These are phyloP conservation scores for Euphorbia pulcherrima DNA, from an alignment of 345 rosid genomes.

Conservation along the genomic window DNA sequence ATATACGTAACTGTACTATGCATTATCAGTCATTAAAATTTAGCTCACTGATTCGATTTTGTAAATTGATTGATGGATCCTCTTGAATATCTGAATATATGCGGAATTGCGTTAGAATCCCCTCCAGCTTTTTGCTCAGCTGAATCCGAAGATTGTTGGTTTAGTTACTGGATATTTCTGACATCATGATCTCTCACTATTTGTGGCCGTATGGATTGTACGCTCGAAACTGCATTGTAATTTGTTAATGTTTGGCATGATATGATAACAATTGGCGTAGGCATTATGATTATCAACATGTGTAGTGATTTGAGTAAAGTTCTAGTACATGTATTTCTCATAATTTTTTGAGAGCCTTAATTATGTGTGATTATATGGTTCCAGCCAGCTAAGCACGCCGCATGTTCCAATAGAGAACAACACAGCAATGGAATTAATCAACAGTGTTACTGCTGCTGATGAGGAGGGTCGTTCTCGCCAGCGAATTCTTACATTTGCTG, in stretches of 20 bases:
- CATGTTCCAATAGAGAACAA: constrained; percentile 48
- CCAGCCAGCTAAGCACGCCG: constrained; percentile 64
- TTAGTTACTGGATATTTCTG: not conserved
- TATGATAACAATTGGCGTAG: not conserved
- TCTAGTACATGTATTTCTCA: not conserved
- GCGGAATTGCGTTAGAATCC: not conserved
- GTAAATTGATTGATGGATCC: not conserved
- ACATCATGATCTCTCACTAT: not conserved
- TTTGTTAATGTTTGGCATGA: not conserved
- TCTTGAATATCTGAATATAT: not conserved
- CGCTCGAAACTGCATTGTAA: not conserved
- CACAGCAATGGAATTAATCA: constrained; percentile 86
- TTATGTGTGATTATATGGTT: constrained; percentile 10
- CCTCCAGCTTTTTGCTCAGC: not conserved
- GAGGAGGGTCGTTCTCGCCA: constrained; percentile 99
- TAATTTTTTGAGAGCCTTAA: not conserved
- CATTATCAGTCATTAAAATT: not conserved
- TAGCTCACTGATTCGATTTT: not conserved
- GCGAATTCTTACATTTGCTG: constrained; percentile 92
- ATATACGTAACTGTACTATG: not conserved
- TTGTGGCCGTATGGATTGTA: not conserved
- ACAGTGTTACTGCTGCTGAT: constrained; percentile 70
- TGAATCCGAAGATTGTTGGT: not conserved
- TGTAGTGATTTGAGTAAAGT: not conserved
- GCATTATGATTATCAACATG: not conserved